These are phyloP conservation scores for Phtheirospermum japonicum DNA, from an alignment of 257 asterid genomes.

Conservation along the genomic window DNA sequence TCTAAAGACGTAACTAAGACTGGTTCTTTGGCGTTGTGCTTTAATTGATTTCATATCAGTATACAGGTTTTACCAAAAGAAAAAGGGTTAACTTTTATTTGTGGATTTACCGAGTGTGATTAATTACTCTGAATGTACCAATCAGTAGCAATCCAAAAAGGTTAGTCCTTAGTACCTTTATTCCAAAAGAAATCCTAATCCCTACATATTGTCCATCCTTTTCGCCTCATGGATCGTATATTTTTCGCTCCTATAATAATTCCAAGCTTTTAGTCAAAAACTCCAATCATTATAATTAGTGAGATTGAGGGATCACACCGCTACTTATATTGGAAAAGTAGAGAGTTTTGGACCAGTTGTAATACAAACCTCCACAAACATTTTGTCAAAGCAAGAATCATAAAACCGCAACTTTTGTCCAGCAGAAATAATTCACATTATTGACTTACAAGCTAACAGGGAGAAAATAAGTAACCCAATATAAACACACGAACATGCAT, in stretches of 20 bases:
- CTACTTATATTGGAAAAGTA: constrained; percentile 22
- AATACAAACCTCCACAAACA: constrained; percentile 4
- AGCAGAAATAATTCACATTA: constrained; percentile 1
- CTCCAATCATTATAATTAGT: constrained; percentile 21
- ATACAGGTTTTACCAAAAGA: too few species aligned
- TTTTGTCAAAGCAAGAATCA: constrained; percentile 30
- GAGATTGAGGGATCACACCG: background rate
- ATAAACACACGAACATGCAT: constrained; percentile 9
- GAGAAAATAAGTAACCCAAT: constrained; percentile 16
- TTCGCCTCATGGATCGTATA: too few species aligned
- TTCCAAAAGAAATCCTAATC: too few species aligned
- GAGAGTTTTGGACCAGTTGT: constrained; percentile 20
- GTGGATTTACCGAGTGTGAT: too few species aligned
- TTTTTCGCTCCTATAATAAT: background rate
- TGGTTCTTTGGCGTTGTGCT: too few species aligned
- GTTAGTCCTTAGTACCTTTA: too few species aligned
- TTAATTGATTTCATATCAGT: too few species aligned
- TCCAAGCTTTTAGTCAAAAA: constrained; percentile 24
- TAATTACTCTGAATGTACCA: too few species aligned
- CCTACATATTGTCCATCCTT: too few species aligned
- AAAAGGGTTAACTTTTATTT: too few species aligned
- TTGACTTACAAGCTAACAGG: constrained; percentile 22
- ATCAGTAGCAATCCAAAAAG: too few species aligned
- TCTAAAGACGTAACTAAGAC: too few species aligned
- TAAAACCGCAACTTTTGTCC: constrained; percentile 24